Evolutionary conservation across 2,329 filamentous ascomycete species (phyloP).

Genomic region (Fusarium drepaniforme): DNA sequence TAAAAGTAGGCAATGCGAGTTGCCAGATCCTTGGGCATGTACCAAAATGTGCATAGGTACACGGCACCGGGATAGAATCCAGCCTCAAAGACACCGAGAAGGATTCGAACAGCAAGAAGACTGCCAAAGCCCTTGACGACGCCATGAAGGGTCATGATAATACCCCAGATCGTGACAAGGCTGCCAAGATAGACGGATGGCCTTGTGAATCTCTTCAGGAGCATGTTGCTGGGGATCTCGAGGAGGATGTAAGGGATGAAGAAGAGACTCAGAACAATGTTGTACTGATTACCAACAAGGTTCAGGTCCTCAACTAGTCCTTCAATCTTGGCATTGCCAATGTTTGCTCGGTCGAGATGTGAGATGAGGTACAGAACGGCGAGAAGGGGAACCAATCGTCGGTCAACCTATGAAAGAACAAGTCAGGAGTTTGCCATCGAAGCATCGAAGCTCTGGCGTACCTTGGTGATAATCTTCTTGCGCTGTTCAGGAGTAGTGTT

Average conservation of each 20-base stretch:
- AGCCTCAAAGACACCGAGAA: neutral
- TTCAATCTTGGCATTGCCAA: conserved; percentile 64
- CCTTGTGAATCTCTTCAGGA: neutral
- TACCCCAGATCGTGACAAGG: neutral
- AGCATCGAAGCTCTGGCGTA: neutral
- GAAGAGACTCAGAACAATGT: neutral
- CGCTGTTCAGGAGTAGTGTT: neutral
- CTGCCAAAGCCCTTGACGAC: neutral
- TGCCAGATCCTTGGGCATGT: neutral
- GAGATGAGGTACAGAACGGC: conserved; percentile 67
- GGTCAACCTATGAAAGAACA: conserved; percentile 11
- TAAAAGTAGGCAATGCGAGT: neutral
- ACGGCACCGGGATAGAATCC: neutral
- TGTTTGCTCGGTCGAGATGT: conserved; percentile 68
- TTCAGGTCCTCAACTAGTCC: conserved; percentile 35
- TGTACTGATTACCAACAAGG: neutral
- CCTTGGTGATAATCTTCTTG: neutral
- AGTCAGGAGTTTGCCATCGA: neutral
- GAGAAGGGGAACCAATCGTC: conserved; percentile 61
- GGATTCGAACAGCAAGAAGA: neutral
- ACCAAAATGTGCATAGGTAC: neutral
- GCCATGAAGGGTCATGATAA: neutral
- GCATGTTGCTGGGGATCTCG: neutral
- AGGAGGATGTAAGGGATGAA: neutral
- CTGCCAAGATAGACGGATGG: neutral